Conservation (phyloP, 2,329 filamentous ascomycete genomes). For the Fusarium chaquense region DNA sequence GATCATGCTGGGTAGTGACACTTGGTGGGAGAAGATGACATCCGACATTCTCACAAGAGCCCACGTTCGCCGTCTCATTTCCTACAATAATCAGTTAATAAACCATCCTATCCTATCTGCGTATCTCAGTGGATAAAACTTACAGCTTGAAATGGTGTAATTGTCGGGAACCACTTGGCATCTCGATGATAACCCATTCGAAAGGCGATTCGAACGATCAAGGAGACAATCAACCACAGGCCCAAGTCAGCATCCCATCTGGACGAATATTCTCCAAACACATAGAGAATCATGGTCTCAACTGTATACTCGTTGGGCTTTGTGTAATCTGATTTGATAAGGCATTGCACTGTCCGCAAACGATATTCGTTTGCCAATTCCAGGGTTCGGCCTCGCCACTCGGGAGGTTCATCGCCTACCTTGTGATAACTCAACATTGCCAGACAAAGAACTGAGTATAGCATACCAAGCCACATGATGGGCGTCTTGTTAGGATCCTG, state of each 20-base stretch:
- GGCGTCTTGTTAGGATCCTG: conserved; percentile 77
- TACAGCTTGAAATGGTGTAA: conserved; percentile 79
- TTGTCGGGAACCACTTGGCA: conserved; percentile 76
- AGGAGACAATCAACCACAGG: conserved; percentile 68
- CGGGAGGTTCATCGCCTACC: conserved; percentile 81
- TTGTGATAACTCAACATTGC: conserved; percentile 84
- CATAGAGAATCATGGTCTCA: conserved; percentile 81
- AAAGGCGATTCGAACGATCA: conserved; percentile 69
- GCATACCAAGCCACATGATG: conserved; percentile 81
- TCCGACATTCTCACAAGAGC: conserved; percentile 79
- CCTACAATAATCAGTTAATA: conserved; percentile 55
- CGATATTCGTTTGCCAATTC: conserved; percentile 75
- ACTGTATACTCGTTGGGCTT: conserved; percentile 79
- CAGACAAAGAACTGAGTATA: conserved; percentile 81
- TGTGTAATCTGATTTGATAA: conserved; percentile 81
- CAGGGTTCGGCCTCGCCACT: conserved; percentile 76
- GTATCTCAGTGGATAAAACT: conserved; percentile 43
- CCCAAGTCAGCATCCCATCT: conserved; percentile 80
- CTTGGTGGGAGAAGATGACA: conserved; percentile 81
- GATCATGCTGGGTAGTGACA: conserved; percentile 76
- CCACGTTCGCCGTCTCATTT: conserved; percentile 79
- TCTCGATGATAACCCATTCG: conserved; percentile 85
- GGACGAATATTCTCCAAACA: conserved; percentile 80
- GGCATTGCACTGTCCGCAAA: conserved; percentile 79
- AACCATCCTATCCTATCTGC: background rate